These are phyloP conservation scores for Sapria himalayana DNA, from an alignment of 345 rosid genomes.

Conservation along the genomic window DNA sequence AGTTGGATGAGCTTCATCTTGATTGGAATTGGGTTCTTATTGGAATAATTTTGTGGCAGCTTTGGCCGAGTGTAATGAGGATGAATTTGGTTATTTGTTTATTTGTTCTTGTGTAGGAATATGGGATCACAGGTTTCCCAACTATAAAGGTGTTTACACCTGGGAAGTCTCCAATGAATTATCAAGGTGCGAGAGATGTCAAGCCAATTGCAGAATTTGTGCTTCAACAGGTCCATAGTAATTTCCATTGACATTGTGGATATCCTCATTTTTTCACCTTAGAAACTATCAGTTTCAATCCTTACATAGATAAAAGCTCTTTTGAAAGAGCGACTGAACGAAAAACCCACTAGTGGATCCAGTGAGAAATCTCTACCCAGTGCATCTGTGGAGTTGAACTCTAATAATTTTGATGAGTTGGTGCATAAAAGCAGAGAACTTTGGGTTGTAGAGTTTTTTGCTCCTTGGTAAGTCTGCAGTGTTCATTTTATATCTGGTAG, in stretches of 20 bases:
- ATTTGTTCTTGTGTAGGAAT: constrained; percentile 38
- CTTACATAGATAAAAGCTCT: constrained; percentile 44
- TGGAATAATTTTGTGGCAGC: no score
- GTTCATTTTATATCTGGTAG: neutral
- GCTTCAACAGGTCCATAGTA: constrained; percentile 37
- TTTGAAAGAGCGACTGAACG: constrained; percentile 64
- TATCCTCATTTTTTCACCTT: neutral
- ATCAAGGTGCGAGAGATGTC: constrained; percentile 87
- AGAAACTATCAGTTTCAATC: constrained; percentile 3
- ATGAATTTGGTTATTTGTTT: no score
- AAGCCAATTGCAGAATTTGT: constrained; percentile 63
- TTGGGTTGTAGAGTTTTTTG: constrained; percentile 91
- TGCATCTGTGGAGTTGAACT: constrained; percentile 50
- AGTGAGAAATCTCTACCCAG: constrained; percentile 64
- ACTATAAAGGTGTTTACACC: constrained; percentile 77
- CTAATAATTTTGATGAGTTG: constrained; percentile 68
- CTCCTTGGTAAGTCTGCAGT: constrained; percentile 58
- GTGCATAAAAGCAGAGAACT: constrained; percentile 76
- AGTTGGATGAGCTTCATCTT: no score
- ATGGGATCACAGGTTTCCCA: constrained; percentile 81
- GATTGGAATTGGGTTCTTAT: no score
- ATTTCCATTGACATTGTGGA: neutral
- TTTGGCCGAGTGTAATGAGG: no score
- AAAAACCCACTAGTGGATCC: constrained; percentile 58
- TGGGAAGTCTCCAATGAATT: constrained; percentile 73